These are phyloP conservation scores for Saksenaea oblongispora DNA, from an alignment of 371 early-diverging fungal species.

Conservation along the genomic window DNA sequence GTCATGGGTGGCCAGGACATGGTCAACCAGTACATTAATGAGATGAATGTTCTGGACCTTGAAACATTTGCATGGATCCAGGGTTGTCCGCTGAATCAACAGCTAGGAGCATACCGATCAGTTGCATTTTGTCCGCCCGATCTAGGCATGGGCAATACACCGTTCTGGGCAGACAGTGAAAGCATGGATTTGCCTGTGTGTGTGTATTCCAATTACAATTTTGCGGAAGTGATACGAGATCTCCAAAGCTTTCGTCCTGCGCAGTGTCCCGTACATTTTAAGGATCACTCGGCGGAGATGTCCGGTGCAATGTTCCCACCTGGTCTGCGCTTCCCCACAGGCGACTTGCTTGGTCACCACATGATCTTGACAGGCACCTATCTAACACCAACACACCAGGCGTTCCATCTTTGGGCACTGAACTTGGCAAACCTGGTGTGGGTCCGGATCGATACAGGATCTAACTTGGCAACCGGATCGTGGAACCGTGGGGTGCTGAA, in stretches of 20 bases:
- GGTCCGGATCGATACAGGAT: conserved; percentile 71
- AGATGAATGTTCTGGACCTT: conserved; percentile 70
- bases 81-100: conserved; percentile 58
- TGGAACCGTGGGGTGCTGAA: conserved; percentile 76
- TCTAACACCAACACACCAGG: conserved; percentile 63
- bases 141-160: conserved; percentile 3
- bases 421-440: conserved; percentile 67
- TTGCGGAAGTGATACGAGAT: conserved; percentile 71
- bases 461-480: conserved; percentile 59
- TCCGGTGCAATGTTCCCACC: conserved; percentile 67
- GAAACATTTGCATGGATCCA: conserved; percentile 61
- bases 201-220: conserved; percentile 83
- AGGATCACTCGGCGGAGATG: conserved; percentile 66
- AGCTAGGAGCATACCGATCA: conserved; percentile 79
- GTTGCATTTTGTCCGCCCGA: conserved; percentile 50
- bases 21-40: conserved; percentile 69
- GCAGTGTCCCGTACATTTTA: conserved; percentile 27
- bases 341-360: conserved; percentile 66
- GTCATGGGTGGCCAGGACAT: conserved; percentile 78
- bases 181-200: conserved; percentile 38
- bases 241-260: conserved; percentile 60
- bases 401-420: conserved; percentile 77
- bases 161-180: conserved; percentile 22
- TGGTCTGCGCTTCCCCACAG: conserved; percentile 79
- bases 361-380: conserved; percentile 76